Conservation (phyloP, 192 early-diverging fungal genomes). For the Fimicolochytrium jonesii region DNA sequence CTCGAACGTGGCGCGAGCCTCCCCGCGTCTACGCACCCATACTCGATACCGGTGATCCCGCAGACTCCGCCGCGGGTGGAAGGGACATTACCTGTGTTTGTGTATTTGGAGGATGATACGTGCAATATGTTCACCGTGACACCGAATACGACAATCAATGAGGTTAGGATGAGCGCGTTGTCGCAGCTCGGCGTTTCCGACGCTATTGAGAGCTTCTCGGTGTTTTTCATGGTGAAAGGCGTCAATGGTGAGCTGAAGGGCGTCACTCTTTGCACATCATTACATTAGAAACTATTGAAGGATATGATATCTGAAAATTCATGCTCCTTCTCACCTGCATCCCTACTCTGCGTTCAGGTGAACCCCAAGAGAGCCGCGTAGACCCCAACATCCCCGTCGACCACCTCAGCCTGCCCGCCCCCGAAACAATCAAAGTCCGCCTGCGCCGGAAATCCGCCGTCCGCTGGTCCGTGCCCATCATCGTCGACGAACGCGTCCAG, state of each 20-base stretch:
- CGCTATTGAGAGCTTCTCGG: constrained; percentile 19
- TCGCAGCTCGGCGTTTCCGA: constrained; percentile 19
- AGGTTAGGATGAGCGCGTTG: constrained; percentile 27
- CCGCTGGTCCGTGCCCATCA: constrained; percentile 26
- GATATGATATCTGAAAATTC: neutral
- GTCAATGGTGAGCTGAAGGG: constrained; percentile 28
- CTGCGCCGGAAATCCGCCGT: constrained; percentile 22
- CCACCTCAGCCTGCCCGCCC: neutral
- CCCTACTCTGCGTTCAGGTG: neutral
- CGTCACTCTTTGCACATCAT: too few relatives aligned
- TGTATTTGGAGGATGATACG: constrained; percentile 31
- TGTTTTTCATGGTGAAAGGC: constrained; percentile 14
- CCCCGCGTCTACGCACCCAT: too few relatives aligned
- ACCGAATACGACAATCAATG: constrained; percentile 36
- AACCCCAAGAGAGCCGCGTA: constrained; percentile 14
- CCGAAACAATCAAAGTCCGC: constrained; percentile 20
- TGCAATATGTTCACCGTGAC: constrained; percentile 31
- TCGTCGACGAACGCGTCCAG: constrained; percentile 6
- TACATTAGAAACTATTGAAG: constrained; percentile 2
- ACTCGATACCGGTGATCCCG: too few relatives aligned
- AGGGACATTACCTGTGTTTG: constrained; percentile 29
- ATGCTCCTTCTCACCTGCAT: neutral
- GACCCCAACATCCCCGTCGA: constrained; percentile 33
- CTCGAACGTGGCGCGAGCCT: too few relatives aligned
- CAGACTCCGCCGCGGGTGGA: too few relatives aligned